Base-by-base conservation (phyloP, 768 basidiomycete genomes). In the Lentinula sp. region DNA sequence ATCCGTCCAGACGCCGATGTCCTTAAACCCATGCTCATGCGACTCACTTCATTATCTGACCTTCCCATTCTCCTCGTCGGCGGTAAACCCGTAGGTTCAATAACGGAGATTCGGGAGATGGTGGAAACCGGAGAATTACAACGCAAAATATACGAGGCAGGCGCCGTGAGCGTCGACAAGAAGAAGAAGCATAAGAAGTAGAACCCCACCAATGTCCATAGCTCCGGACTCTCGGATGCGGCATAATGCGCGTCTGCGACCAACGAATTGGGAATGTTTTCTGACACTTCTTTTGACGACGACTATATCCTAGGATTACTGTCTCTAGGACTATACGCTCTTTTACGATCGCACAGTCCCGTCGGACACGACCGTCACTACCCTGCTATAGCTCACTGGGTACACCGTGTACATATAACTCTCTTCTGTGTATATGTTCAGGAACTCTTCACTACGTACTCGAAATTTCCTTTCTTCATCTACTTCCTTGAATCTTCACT, bases 31-130 rank as follows among this genome's bases (percentile, higher is more conserved):
- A 75, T 92, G 28, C 76, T 93, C 49, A 66, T 69, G 11, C 85
- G 91, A 0, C 75, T 93, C 42, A 88, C 88, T 0, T 72, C 71
- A 15, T 68, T 76, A 3, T 63, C 75, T 1, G 79, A 83, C 15
- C 74, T 92, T 6, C 89, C 91, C 15, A 69, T 91, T 34, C 78
- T 93, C 4, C 75, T 93, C 57, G 70, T 93, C 49, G 86, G 85
- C 16, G 91, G 91, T 39, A 75, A 77, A 51, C 70, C 80, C 15
- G 73, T 88, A 15, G 84, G 84, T 15, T 69, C 78, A 0, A 71
- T 86, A 43, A 72, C 76, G 15, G 77, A 83, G 18, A 80, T 91
- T 63, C 78, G 79, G 43, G 76, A 67, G 51, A 71, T 88, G 40
- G 67, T 79, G 43, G 71, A 77, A 53, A 75, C 69, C 40, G 86